Conservation (phyloP, 345 rosid genomes). For the Excoecaria agallocha region DNA sequence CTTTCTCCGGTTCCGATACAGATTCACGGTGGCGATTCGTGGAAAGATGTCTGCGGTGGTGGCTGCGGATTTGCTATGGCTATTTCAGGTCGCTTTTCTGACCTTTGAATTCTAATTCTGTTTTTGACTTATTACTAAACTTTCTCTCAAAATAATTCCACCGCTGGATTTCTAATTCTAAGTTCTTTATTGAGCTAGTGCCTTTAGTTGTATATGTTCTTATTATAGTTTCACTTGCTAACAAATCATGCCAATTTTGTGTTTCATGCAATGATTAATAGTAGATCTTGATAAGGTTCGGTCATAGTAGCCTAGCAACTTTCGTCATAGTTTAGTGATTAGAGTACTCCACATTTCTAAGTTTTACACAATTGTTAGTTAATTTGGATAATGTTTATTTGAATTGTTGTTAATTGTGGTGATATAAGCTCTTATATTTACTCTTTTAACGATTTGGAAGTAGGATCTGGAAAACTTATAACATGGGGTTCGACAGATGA, state of each 20-base stretch:
- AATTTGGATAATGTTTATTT: background rate
- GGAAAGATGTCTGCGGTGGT: slow-evolving; percentile 76
- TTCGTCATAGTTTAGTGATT: background rate
- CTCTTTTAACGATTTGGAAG: background rate
- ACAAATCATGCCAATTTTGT: no score
- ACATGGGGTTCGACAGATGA: slow-evolving; percentile 85
- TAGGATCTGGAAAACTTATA: slow-evolving; percentile 68
- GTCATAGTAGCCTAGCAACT: background rate
- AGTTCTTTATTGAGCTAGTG: background rate
- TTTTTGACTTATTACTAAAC: background rate
- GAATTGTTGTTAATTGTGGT: background rate
- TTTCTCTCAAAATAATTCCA: background rate
- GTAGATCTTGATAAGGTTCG: background rate
- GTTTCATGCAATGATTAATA: background rate
- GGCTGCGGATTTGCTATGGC: slow-evolving; percentile 92
- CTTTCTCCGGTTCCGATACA: slow-evolving; percentile 43
- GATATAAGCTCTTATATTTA: background rate
- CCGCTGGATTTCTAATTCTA: background rate
- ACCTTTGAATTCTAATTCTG: background rate
- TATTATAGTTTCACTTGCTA: background rate
- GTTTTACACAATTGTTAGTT: background rate
- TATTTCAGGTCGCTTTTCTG: slow-evolving; percentile 54
- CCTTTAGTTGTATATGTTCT: background rate
- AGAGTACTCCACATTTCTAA: background rate
- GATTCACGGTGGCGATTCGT: slow-evolving; percentile 38